Conservation (phyloP, 768 basidiomycete species). For the Suillus lakei region DNA sequence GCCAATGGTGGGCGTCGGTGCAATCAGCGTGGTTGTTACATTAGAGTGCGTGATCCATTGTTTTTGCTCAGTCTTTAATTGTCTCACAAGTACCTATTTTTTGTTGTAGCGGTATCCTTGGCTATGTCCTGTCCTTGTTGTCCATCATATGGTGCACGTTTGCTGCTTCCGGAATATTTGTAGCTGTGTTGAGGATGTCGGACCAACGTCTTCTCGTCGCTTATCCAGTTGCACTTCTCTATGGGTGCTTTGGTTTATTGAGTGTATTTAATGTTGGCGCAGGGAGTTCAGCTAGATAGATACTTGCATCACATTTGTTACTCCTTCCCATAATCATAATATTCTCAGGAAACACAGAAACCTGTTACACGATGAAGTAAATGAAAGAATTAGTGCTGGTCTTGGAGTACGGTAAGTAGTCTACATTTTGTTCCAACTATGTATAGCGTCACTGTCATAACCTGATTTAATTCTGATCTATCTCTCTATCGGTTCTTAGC, state of each 20-base stretch:
- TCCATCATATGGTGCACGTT: constrained; percentile 98
- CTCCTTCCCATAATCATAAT: constrained; percentile 9
- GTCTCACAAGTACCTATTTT: not conserved
- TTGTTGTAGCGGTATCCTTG: constrained; percentile 69
- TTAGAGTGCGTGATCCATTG: constrained; percentile 71
- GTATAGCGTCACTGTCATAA: constrained; percentile 7
- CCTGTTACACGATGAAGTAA: not conserved
- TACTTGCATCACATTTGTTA: constrained; percentile 4
- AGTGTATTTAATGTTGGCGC: constrained; percentile 81
- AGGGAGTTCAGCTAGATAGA: constrained; percentile 37
- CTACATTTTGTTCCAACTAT: not conserved
- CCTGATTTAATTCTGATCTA: constrained; percentile 23
- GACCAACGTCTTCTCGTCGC: constrained; percentile 94
- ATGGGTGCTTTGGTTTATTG: constrained; percentile 91
- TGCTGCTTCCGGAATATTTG: constrained; percentile 94
- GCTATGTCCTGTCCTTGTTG: constrained; percentile 80
- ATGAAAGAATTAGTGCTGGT: not conserved
- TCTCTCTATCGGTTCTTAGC: constrained; percentile 42
- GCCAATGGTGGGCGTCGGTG: constrained; percentile 94
- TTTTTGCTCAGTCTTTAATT: constrained; percentile 16
- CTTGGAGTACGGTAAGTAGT: not conserved
- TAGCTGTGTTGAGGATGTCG: constrained; percentile 93
- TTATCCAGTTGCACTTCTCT: constrained; percentile 93
- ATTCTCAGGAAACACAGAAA: constrained; percentile 13
- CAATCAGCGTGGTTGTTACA: constrained; percentile 83